A percentile compares a stretch with the other conserved stretches of the same genome.
Conservation (phyloP, 2,329 filamentous ascomycete species). For the Aureobasidium sp. region DNA sequence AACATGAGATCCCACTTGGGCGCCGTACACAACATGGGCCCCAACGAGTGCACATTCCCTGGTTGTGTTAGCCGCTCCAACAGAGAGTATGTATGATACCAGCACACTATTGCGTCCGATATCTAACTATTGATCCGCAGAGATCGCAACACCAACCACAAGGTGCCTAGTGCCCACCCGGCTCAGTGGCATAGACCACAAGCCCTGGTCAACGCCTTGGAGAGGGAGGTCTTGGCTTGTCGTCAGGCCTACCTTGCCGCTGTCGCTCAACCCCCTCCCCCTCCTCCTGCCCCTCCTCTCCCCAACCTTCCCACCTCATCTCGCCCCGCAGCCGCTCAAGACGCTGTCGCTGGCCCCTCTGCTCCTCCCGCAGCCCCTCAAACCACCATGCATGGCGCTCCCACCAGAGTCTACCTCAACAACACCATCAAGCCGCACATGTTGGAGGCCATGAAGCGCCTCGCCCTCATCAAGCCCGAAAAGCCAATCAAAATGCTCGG, state of each 20-base stretch:
- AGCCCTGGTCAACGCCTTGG: not conserved
- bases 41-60: not conserved
- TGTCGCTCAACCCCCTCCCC: not conserved
- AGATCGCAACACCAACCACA: not conserved
- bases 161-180: not conserved
- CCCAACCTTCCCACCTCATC: not conserved
- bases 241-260: not conserved
- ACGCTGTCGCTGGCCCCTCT: not conserved
- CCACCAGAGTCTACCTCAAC: constrained; percentile 44
- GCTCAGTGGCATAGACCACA: not conserved
- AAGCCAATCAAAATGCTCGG: constrained; percentile 45
- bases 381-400: constrained; percentile 28
- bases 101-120: not conserved
- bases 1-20: not conserved
- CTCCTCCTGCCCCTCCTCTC: not conserved
- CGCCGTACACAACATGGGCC: not conserved
- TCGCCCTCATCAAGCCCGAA: constrained; percentile 44
- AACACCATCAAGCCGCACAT: constrained; percentile 45
- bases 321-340: not conserved
- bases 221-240: not conserved
- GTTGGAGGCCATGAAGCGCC: constrained; percentile 46
- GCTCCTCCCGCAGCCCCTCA: not conserved
- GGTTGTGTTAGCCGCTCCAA: not conserved
- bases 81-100: not conserved
- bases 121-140: not conserved